Conservation (phyloP, 108 stramenopile species). For the Chaetoceros tenuissimus region DNA sequence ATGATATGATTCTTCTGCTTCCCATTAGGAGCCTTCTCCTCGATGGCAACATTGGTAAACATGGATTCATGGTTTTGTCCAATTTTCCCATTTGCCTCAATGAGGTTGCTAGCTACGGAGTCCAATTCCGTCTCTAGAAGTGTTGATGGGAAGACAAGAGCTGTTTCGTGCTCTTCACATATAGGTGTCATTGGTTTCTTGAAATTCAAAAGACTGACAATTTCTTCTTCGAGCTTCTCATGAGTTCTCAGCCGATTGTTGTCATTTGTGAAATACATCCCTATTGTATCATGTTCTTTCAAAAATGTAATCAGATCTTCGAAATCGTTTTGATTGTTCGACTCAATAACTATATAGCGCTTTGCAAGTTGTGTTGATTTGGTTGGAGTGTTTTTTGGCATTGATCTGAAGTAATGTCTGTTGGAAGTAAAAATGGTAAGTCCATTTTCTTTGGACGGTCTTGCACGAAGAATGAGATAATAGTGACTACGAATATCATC, state of each 20-base stretch:
- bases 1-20: conserved; percentile 27
- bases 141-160: conserved; percentile 69
- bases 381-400: too few species aligned
- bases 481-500: too few species aligned
- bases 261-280: too few species aligned
- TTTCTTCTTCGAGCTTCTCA: too few species aligned
- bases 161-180: conserved; percentile 18
- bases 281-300: background rate
- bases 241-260: too few species aligned
- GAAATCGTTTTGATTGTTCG: background rate
- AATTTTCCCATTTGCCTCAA: conserved; percentile 13
- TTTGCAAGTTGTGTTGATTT: background rate
- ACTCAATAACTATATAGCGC: background rate
- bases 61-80: background rate
- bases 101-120: conserved; percentile 23
- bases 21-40: background rate
- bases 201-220: too few species aligned
- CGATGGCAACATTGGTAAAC: background rate
- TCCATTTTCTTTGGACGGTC: too few species aligned
- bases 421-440: too few species aligned
- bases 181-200: background rate
- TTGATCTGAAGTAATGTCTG: too few species aligned
- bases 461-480: too few species aligned
- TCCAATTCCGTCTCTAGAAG: conserved; percentile 30
- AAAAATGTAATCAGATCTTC: background rate